Evolutionary conservation across 2,329 filamentous ascomycete genomes (phyloP).

Genomic region (Aspergillus sp.): DNA sequence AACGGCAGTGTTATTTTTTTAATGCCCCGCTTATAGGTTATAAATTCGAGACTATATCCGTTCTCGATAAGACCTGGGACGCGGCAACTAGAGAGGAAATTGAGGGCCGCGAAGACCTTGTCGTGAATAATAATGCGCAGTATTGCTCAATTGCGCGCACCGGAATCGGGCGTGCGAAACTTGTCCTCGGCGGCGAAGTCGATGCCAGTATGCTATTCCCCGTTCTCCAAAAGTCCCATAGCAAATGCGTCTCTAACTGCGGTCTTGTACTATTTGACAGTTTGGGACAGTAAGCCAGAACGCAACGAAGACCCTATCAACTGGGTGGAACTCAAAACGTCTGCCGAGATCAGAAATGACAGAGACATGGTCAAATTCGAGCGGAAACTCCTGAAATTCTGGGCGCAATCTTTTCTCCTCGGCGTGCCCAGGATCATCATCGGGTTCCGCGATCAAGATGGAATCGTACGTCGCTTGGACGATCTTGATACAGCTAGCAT

Average conservation of each 20-base stretch:
- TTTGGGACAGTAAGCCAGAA: slow-evolving; percentile 79
- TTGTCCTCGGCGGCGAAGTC: slow-evolving; percentile 90
- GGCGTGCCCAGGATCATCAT: slow-evolving; percentile 91
- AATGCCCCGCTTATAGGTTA: slow-evolving; percentile 61
- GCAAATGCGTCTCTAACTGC: background rate
- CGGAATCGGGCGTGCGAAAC: slow-evolving; percentile 70
- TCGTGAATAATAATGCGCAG: slow-evolving; percentile 87
- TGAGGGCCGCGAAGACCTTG: slow-evolving; percentile 66
- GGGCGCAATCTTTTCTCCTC: slow-evolving; percentile 93
- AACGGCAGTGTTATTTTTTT: background rate
- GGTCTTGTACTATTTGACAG: slow-evolving; percentile 40
- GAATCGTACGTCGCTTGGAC: slow-evolving; percentile 70
- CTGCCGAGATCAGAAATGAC: slow-evolving; percentile 66
- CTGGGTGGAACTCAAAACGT: slow-evolving; percentile 95
- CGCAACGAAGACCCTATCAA: slow-evolving; percentile 68
- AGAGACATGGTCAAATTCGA: slow-evolving; percentile 76
- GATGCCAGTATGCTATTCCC: slow-evolving; percentile 66
- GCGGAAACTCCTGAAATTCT: slow-evolving; percentile 89
- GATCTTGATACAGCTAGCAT: slow-evolving; percentile 79
- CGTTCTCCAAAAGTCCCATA: background rate
- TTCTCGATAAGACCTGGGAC: slow-evolving; percentile 73
- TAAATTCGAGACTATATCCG: slow-evolving; percentile 88
- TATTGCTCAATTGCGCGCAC: slow-evolving; percentile 95
- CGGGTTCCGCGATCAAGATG: slow-evolving; percentile 74
- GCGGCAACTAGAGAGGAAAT: slow-evolving; percentile 73